Evolutionary conservation across 768 basidiomycete genomes (phyloP).

Genomic region (Xerocomellus dryophilus): DNA sequence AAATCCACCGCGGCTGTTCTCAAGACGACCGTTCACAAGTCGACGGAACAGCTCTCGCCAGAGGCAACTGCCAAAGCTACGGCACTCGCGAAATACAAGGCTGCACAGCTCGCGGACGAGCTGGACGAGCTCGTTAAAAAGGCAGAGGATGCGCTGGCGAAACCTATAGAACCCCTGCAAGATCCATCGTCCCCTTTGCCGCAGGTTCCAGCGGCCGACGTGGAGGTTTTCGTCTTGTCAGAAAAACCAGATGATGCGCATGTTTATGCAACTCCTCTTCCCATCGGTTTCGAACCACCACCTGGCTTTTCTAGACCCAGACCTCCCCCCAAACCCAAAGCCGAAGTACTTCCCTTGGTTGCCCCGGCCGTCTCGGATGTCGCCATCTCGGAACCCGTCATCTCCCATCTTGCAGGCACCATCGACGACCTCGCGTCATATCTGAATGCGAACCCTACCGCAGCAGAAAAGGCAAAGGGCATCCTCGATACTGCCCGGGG

Average conservation of each 20-base stretch:
- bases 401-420: conserved; percentile 85
- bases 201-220: conserved; percentile 23
- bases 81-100: conserved; percentile 44
- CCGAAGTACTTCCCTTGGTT: conserved; percentile 64
- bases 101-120: conserved; percentile 56
- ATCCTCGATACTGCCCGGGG: conserved; percentile 78
- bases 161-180: conserved; percentile 32
- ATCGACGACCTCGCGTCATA: conserved; percentile 90
- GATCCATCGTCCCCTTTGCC: conserved; percentile 25
- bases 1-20: conserved; percentile 42
- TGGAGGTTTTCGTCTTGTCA: conserved; percentile 26
- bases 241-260: conserved; percentile 29
- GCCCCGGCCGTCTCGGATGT: conserved; percentile 77
- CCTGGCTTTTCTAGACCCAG: conserved; percentile 75
- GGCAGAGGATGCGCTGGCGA: conserved; percentile 70
- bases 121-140: conserved; percentile 63
- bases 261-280: conserved; percentile 66
- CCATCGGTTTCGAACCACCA: conserved; percentile 93
- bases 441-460: conserved; percentile 69
- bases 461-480: conserved; percentile 62
- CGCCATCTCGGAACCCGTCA: conserved; percentile 80
- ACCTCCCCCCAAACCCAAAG: conserved; percentile 41
- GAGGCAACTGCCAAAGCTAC: conserved; percentile 35
- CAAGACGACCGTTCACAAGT: conserved; percentile 48
- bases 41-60: conserved; percentile 27